Base-by-base conservation (phyloP, 371 early-diverging fungal genomes). In the Apophysomyces sp. region DNA sequence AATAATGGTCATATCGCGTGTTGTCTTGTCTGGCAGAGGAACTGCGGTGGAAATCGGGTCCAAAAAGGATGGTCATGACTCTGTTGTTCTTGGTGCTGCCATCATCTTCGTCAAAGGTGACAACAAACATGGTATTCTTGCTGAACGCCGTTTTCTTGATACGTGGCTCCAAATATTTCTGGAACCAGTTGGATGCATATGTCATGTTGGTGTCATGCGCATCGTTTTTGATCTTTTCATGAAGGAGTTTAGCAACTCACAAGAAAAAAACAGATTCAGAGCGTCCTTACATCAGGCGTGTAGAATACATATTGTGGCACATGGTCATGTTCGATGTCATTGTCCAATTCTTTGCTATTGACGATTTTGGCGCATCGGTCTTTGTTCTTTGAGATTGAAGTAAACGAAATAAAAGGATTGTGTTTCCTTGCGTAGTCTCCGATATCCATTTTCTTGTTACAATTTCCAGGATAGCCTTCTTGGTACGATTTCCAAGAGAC, bases 401-500 rank as follows among this genome's bases (percentile, higher is more conserved):
- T 74, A 61, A 83, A 83, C 1, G 81, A 78, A 8, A 87, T 86
- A 64, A 87, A 84, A 26, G 89, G 86, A 59, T 81, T 84, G 62
- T 86, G 86, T 52, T 82, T 87, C 41, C 86, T 73, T 30, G 58
- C 69, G 63, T 87, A 84, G 11, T 55, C 41, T 1, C 55, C 66
- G 36, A 62, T 71, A 6, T 61, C 59, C 64, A 70, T 69, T 15
- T 63, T 53, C 37, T 63, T 71, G 52, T 71, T 60, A 60, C 84
- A 62, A 59, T 58, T 60, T 7, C 85, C 84, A 15, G 86, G 83
- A 57, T 80, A 85, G 26, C 82, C 71, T 68, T 91, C 87, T 63
- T 83, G 79, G 62, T 89, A 91, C 11, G 79, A 62, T 63, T 80
- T 87, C 91, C 91, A 91, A 27, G 83, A 69, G 27, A 89, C 64